Base-by-base conservation (phyloP, 2,329 filamentous ascomycete genomes). In the Diaporthe australafricana region DNA sequence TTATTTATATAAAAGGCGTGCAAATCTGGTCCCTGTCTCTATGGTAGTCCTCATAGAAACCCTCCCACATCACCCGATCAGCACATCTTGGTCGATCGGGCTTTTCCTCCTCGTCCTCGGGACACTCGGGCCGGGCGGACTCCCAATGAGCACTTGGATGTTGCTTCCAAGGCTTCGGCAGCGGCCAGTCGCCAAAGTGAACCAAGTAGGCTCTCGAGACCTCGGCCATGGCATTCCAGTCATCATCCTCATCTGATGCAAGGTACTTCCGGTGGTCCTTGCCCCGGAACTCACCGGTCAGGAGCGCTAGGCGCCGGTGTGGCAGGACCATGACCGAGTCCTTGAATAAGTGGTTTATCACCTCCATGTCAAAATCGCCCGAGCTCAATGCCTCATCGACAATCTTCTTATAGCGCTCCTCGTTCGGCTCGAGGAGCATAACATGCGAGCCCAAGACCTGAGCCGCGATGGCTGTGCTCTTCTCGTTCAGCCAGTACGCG, bases 401-500 rank as follows among this genome's bases (percentile, higher is more conserved):
- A n/a, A 60, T 60, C 55, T 27, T 60, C 3, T 17, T 42, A 22
- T 60, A 42, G 32, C 55, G 55, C 14, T 17, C 35, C 55, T 60
- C 55, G 38, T 60, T 60, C 3, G 55, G 55, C 55, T 60, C 55
- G 22, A 60, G 55, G 32, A 60, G 35, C 55, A 60, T 60, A 2
- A 60, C 55, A 22, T 60, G 55, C 14, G 55, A 60, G 16, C 55
- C 55, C 3, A 60, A 35, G 11, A 60, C 55, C 55, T 60, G 55
- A 5, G 40, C 55, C 5, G 35, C 35, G 55, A 60, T 60, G 55
- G 22, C 55, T 8, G 35, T 35, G 22, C 42, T 35, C 22, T 60
- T 60, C 12, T 60, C 55, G 35, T 60, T 60, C 22, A 60, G 55
- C 55, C 55, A 60, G 55, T 60, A 60, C 38, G 55, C 35, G 55